Evolutionary conservation across 768 basidiomycete species (phyloP), one percentile per base, ranked within the genome.

Genomic region (Leccinum pellstonianum): DNA sequence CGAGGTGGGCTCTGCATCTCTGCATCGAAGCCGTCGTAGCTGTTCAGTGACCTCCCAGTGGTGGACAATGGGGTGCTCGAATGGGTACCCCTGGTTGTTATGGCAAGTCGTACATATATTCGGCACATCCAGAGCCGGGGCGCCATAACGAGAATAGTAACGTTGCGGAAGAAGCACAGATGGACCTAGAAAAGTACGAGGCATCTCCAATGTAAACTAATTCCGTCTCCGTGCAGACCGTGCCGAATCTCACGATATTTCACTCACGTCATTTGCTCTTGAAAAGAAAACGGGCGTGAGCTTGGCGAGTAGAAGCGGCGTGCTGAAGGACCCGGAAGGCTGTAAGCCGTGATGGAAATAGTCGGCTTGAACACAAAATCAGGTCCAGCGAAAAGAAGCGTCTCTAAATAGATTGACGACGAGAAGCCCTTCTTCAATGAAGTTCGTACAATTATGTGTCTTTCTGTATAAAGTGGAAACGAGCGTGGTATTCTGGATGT

Each of bases 1-100:
- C 41, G 56, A 29, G 43, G 38, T n/a, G n/a, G 50, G 8, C 43
- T 11, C 12, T 35, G n/a, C 17, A 17, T 43, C 55, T 38, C 55
- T 49, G 29, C 35, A 41, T 43, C 49, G 50, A 55, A 43, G 41
- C 21, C 55, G 43, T 33, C 21, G 23, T 29, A 8, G 38, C 33
- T 9, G 17, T 11, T 5, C 14, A 23, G 14, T 25, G 41, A 53
- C 14, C 17, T 7, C 12, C 15, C 14, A 37, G n/a, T 19, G 12
- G n/a, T 19, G 47, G 57, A n/a, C 29, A 60, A 21, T 10, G 38
- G 27, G 47, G 51, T 48, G 25, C 66, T 60, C 21, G 12, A 48
- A 64, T 3, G 5, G 38, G 55, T 23, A 37, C 31, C 62, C 57
- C 17, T 68, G 51, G 66, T 66, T 51, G 31, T 58, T 61, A 67